Percentiles rank a stretch among this genome's conserved stretches.
These are phyloP conservation scores for Thermothelomyces thermophilus DNA, from an alignment of 2,329 filamentous ascomycete species.

Conservation along the genomic window DNA sequence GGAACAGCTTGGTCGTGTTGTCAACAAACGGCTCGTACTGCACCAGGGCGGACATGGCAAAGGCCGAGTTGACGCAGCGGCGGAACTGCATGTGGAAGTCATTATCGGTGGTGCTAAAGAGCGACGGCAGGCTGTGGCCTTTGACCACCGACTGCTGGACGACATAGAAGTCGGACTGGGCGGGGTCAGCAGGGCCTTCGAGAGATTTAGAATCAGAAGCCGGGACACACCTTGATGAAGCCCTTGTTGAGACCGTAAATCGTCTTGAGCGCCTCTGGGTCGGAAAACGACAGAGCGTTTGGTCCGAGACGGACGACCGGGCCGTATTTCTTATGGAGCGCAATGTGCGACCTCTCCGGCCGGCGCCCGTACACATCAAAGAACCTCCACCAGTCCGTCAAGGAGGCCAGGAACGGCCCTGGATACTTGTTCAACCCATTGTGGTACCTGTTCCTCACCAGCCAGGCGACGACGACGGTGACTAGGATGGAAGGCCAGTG, in stretches of 20 bases:
- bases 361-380: slow-evolving; percentile 58
- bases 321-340: slow-evolving; percentile 64
- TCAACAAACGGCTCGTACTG: slow-evolving; percentile 78
- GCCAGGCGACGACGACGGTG: slow-evolving; percentile 33
- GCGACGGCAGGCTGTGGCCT: slow-evolving; percentile 60
- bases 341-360: slow-evolving; percentile 61
- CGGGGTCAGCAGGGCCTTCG: background rate
- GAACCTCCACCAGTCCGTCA: slow-evolving; percentile 70
- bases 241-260: slow-evolving; percentile 83
- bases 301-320: slow-evolving; percentile 70
- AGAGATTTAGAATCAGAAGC: background rate
- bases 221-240: slow-evolving; percentile 57
- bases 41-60: slow-evolving; percentile 69
- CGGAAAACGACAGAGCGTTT: slow-evolving; percentile 65
- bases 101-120: slow-evolving; percentile 72
- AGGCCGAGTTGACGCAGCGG: slow-evolving; percentile 68
- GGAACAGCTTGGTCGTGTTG: slow-evolving; percentile 64
- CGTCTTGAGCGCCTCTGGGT: slow-evolving; percentile 63
- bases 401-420: slow-evolving; percentile 60
- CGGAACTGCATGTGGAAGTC: slow-evolving; percentile 69
- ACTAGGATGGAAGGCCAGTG: slow-evolving; percentile 39
- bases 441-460: slow-evolving; percentile 44
- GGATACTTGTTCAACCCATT: slow-evolving; percentile 64
- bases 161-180: slow-evolving; percentile 70
- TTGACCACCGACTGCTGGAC: slow-evolving; percentile 68